Percentiles rank a stretch among this genome's conserved stretches.
phyloP scores from a whole-genome alignment of 1,284 basidiomycete species.

The Gymnopus androsaceus region DNA sequence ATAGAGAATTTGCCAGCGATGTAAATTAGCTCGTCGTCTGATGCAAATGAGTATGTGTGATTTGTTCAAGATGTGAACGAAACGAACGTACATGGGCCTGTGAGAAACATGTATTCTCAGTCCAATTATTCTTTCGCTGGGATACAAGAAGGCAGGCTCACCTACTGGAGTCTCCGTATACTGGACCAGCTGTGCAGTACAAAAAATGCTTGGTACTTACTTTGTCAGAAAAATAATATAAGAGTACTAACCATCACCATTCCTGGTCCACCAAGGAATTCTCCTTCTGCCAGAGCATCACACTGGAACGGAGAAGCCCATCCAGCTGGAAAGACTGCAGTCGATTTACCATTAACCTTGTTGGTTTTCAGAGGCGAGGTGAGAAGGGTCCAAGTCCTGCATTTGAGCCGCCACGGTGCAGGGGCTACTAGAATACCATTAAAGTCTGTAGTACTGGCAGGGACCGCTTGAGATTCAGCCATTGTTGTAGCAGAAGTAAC shows the following conservation, averaged over 20 bases:
- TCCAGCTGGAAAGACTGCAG: slow-evolving; percentile 16
- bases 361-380: slow-evolving; percentile 5
- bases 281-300: slow-evolving; percentile 10
- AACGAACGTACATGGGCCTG: slow-evolving; percentile 5
- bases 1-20: slow-evolving; percentile 7
- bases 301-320: slow-evolving; percentile 13
- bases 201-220: neutral
- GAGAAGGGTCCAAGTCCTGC: slow-evolving; percentile 11
- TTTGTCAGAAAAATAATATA: neutral
- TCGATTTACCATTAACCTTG: neutral
- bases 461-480: neutral
- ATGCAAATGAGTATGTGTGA: neutral
- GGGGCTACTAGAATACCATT: neutral
- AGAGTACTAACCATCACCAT: slow-evolving; percentile 10
- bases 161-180: slow-evolving; percentile 14
- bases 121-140: neutral
- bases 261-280: slow-evolving; percentile 15
- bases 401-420: slow-evolving; percentile 15
- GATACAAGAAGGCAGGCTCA: neutral
- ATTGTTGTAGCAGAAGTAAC: too few relatives aligned
- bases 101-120: neutral
- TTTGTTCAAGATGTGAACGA: neutral
- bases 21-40: slow-evolving; percentile 15
- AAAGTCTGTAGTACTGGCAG: neutral
- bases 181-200: slow-evolving; percentile 2